phyloP scores from a whole-genome alignment of 352 stramenopile genomes.

The Aphanomyces stellatus region DNA sequence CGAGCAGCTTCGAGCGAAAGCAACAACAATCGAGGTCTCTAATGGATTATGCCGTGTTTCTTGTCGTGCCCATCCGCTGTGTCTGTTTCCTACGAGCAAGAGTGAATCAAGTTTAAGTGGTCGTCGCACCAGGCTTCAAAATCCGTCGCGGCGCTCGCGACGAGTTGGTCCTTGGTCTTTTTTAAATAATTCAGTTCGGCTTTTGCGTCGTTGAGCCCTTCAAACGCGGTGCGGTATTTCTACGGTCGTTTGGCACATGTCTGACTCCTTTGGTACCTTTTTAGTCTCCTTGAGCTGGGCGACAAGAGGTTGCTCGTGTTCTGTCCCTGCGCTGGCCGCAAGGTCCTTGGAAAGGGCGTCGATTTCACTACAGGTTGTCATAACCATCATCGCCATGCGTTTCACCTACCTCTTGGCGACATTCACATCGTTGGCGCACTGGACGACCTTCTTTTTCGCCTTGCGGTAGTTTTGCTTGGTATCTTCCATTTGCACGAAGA shows the following conservation, averaged over 20 bases:
- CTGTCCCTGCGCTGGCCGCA: neutral
- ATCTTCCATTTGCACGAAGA: conserved; percentile 41
- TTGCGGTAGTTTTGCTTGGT: conserved; percentile 50
- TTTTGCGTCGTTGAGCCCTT: conserved; percentile 68
- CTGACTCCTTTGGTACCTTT: too few relatives aligned
- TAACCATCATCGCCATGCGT: neutral
- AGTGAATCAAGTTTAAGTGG: too few relatives aligned
- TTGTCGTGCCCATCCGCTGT: too few relatives aligned
- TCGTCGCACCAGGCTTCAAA: conserved; percentile 73
- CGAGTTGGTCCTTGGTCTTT: conserved; percentile 57
- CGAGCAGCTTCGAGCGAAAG: too few relatives aligned
- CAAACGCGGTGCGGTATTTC: conserved; percentile 70
- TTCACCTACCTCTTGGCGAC: conserved; percentile 45
- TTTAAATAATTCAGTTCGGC: conserved; percentile 54
- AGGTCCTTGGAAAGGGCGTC: conserved; percentile 6
- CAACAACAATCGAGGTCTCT: too few relatives aligned
- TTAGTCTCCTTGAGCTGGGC: neutral
- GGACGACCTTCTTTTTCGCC: conserved; percentile 29
- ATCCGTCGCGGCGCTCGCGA: conserved; percentile 61
- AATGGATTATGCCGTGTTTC: too few relatives aligned
- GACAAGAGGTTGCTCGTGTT: neutral
- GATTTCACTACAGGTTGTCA: conserved; percentile 4
- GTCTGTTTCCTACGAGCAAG: too few relatives aligned
- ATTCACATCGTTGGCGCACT: conserved; percentile 43
- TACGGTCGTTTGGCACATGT: too few relatives aligned